Conservation (phyloP, 2,329 filamentous ascomycete species). For the Claviceps citrina region DNA sequence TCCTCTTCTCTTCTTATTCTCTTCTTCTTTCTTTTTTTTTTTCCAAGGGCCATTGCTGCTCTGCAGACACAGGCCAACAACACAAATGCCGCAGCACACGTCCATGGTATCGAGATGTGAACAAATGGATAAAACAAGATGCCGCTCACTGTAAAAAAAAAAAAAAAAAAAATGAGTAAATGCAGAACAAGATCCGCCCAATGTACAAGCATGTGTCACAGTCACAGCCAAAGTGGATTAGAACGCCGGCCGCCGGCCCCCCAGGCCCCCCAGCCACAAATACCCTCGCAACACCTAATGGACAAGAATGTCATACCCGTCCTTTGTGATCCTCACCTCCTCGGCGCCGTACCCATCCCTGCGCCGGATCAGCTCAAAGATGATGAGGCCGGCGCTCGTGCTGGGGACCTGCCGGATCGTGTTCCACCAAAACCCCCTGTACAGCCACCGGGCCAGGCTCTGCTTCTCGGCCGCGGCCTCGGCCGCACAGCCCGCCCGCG, state of each 20-base stretch:
- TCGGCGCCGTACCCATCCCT: conserved; percentile 53
- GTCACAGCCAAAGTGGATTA: no score
- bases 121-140: background rate
- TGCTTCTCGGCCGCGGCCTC: conserved; percentile 42
- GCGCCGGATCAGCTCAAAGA: conserved; percentile 60
- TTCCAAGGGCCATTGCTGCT: no score
- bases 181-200: conserved; percentile 6
- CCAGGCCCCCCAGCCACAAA: no score
- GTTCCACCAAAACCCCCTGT: conserved; percentile 55
- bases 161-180: background rate
- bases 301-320: conserved; percentile 57
- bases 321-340: conserved; percentile 47
- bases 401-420: conserved; percentile 61
- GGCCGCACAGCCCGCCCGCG: conserved; percentile 42
- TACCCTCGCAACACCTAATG: no score
- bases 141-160: no score
- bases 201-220: conserved; percentile 50
- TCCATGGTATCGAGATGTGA: background rate
- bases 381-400: conserved; percentile 61
- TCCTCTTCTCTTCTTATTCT: no score
- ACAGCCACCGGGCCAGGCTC: conserved; percentile 48
- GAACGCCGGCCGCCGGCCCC: no score
- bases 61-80: no score
- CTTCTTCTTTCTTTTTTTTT: no score
- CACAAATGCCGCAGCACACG: background rate